These are phyloP conservation scores for Cryptosporidium bovis DNA, from an alignment of 169 alveolate genomes.

Conservation along the genomic window DNA sequence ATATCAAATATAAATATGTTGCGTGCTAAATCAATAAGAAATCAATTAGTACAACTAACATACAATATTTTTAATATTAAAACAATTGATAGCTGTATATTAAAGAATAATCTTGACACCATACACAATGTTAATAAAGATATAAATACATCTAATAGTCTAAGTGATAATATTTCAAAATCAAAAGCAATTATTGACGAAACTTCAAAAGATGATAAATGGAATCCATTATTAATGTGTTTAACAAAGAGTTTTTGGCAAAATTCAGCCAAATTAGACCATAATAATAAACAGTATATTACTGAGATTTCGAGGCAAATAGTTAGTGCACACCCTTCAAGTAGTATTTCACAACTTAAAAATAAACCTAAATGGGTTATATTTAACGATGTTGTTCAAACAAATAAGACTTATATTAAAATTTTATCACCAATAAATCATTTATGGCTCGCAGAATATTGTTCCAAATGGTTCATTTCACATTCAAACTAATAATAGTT, in stretches of 20 bases:
- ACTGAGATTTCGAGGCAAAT: constrained; percentile 71
- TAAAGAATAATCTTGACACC: not conserved
- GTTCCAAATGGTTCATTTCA: constrained; percentile 63
- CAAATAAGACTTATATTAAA: constrained; percentile 88
- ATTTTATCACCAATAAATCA: constrained; percentile 80
- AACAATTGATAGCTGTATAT: constrained; percentile 36
- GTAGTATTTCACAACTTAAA: constrained; percentile 77
- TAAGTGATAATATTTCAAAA: not conserved
- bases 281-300: constrained; percentile 71
- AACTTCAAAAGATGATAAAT: constrained; percentile 17
- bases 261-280: constrained; percentile 77
- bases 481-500: not conserved
- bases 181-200: not conserved
- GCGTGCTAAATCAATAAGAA: constrained; percentile 73
- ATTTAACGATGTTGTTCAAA: constrained; percentile 88
- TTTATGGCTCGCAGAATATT: constrained; percentile 74
- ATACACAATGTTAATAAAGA: not conserved
- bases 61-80: constrained; percentile 29
- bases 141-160: not conserved
- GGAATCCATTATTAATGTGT: constrained; percentile 77
- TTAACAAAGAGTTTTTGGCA: constrained; percentile 81
- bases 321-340: constrained; percentile 83
- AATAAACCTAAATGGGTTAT: constrained; percentile 85
- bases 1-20: constrained; percentile 39
- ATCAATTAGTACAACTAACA: constrained; percentile 56